Percentiles rank a stretch among this genome's conserved stretches.
Evolutionary conservation across 768 basidiomycete species (phyloP).

Genomic region (Suillus hirtellus): DNA sequence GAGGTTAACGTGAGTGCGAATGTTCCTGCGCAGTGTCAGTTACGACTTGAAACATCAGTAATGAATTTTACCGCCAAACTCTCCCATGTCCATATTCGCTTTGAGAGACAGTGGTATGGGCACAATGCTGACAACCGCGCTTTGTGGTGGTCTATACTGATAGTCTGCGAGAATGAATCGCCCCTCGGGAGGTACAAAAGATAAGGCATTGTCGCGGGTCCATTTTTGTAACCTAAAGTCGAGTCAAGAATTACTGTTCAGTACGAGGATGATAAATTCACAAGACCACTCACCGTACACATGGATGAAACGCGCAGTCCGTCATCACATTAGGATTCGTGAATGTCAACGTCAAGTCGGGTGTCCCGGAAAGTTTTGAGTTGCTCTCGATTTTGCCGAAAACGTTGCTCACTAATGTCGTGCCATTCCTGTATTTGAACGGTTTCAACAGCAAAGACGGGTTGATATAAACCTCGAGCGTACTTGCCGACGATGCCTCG

Average conservation of each 20-base stretch:
- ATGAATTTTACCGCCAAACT: constrained; percentile 31
- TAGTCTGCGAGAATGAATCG: constrained; percentile 85
- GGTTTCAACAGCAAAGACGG: neutral
- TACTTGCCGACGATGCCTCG: constrained; percentile 44
- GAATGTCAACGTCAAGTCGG: constrained; percentile 82
- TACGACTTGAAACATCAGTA: neutral
- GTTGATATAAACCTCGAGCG: constrained; percentile 11
- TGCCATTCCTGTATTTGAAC: constrained; percentile 56
- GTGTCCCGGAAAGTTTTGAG: constrained; percentile 79
- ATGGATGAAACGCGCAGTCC: constrained; percentile 90
- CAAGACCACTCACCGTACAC: constrained; percentile 66
- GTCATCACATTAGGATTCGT: constrained; percentile 69
- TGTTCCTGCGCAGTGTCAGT: constrained; percentile 39
- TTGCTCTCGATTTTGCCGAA: constrained; percentile 81
- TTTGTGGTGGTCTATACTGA: constrained; percentile 53
- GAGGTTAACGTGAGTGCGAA: constrained; percentile 67
- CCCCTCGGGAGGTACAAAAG: constrained; percentile 94
- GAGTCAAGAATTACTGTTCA: constrained; percentile 7
- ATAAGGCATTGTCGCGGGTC: constrained; percentile 72
- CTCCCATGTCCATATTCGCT: constrained; percentile 33
- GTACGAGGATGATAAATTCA: constrained; percentile 6
- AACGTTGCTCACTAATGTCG: constrained; percentile 62
- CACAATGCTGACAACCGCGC: constrained; percentile 43
- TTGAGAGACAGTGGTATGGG: constrained; percentile 55
- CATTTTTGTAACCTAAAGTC: constrained; percentile 70